Conservation (phyloP, 805 yeast genomes). For the Starmerella tilneyi region DNA sequence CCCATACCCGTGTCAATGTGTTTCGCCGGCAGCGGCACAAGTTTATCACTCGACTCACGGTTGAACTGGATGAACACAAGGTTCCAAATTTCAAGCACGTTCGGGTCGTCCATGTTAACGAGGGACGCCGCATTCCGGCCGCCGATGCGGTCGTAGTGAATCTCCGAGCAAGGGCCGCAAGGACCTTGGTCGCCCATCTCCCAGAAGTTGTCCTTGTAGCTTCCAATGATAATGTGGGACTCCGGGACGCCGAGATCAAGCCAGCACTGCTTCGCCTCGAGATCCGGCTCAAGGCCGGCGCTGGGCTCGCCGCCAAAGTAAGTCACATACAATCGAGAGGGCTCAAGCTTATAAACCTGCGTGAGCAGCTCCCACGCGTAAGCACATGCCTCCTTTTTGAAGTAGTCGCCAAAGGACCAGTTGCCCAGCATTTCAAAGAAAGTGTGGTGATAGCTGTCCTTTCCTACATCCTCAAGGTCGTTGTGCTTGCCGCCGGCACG, state of each 20-base stretch:
- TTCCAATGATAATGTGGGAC: conserved; percentile 87
- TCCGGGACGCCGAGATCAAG: conserved; percentile 75
- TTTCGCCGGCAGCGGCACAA: conserved; percentile 79
- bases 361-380: conserved; percentile 91
- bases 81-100: conserved; percentile 96
- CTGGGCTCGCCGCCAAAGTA: conserved; percentile 89
- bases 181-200: conserved; percentile 99
- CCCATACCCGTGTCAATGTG: conserved; percentile 99
- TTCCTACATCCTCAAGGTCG: conserved; percentile 96
- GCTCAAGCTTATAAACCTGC: conserved; percentile 64
- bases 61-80: conserved; percentile 93
- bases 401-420: conserved; percentile 99
- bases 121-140: conserved; percentile 88
- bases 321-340: conserved; percentile 80
- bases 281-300: conserved; percentile 79
- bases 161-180: conserved; percentile 98
- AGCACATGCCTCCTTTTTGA: conserved; percentile 83
- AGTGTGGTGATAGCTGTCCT: conserved; percentile 96
- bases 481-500: conserved; percentile 98
- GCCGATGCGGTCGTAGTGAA: conserved; percentile 96
- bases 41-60: conserved; percentile 77
- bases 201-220: conserved; percentile 91
- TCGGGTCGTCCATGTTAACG: conserved; percentile 96
- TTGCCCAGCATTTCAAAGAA: conserved; percentile 99
- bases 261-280: conserved; percentile 88